A percentile compares a stretch with the other conserved stretches of the same genome.
Conservation (phyloP, 306 rosid genomes). For the Lathyrus sativus region DNA sequence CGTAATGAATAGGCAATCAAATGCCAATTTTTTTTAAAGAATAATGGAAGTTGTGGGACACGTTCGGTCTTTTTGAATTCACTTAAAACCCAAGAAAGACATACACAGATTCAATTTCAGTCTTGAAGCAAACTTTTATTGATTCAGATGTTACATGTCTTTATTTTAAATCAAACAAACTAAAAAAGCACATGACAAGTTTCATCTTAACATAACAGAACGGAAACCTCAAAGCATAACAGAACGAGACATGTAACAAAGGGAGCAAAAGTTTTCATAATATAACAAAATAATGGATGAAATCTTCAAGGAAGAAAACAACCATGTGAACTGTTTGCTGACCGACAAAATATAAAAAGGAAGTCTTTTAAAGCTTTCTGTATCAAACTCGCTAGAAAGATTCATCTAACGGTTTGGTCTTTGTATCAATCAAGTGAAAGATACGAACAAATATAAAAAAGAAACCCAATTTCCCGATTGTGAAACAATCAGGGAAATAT, state of each 20-base stretch:
- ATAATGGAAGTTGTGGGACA: background rate
- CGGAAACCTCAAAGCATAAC: slow-evolving; percentile 5
- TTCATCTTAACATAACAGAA: background rate
- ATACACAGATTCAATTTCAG: too few species aligned
- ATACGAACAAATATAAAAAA: background rate
- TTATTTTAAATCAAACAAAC: slow-evolving; percentile 25
- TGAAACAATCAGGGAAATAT: slow-evolving; percentile 17
- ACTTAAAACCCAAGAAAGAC: background rate
- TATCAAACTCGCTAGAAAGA: slow-evolving; percentile 26
- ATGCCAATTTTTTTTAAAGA: background rate
- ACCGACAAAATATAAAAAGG: slow-evolving; percentile 1
- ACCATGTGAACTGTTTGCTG: background rate
- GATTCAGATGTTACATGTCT: slow-evolving; percentile 12
- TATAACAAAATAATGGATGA: slow-evolving; percentile 3
- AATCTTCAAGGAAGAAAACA: slow-evolving; percentile 28
- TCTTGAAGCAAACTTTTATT: background rate
- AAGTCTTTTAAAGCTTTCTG: slow-evolving; percentile 11
- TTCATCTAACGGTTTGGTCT: slow-evolving; percentile 24
- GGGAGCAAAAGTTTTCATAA: background rate
- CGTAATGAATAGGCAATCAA: background rate
- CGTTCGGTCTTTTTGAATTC: background rate
- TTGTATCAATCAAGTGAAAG: slow-evolving; percentile 39
- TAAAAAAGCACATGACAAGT: slow-evolving; percentile 11
- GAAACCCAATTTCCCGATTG: slow-evolving; percentile 35
- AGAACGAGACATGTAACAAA: background rate